Percentiles rank a stretch among this genome's conserved stretches.
phyloP scores from a whole-genome alignment of 257 asterid species.

The Solanum microdontum region DNA sequence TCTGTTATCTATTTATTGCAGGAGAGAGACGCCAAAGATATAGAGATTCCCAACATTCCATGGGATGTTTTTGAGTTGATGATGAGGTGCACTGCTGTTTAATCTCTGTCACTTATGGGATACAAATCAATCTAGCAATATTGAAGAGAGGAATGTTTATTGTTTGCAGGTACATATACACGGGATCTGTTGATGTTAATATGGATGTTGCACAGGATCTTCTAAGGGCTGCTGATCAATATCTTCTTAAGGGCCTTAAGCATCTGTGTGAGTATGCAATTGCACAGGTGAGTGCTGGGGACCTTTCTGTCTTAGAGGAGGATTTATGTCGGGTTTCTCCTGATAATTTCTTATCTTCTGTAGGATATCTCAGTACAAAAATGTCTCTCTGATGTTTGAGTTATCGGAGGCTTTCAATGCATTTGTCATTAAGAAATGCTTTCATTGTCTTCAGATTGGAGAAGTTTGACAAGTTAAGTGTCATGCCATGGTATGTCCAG shows the following conservation, averaged over 20 bases:
- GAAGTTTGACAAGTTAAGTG: conserved; percentile 47
- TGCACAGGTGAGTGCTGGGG: conserved; percentile 45
- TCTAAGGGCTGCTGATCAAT: conserved; percentile 66
- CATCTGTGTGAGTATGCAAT: conserved; percentile 58
- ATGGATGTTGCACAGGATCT: conserved; percentile 63
- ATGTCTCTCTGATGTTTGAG: conserved; percentile 77
- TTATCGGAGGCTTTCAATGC: conserved; percentile 90
- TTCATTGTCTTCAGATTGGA: conserved; percentile 42
- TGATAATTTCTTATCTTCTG: conserved; percentile 16
- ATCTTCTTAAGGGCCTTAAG: conserved; percentile 61
- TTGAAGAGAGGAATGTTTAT: background rate
- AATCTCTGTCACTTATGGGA: background rate
- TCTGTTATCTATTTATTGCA: conserved; percentile 17
- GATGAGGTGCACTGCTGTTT: conserved; percentile 61
- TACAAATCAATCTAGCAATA: background rate
- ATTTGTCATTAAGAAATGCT: conserved; percentile 50
- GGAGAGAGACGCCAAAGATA: conserved; percentile 97
- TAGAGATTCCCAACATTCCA: conserved; percentile 88
- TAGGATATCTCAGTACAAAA: conserved; percentile 75
- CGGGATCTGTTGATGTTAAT: conserved; percentile 57
- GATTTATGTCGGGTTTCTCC: background rate
- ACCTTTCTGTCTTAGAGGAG: background rate
- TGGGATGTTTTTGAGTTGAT: conserved; percentile 96
- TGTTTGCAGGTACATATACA: conserved; percentile 50
- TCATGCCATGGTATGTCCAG: conserved; percentile 55